Percentiles rank a stretch among this genome's conserved stretches.
Conservation (phyloP, 2,329 filamentous ascomycete species). For the Cercospora sp. region DNA sequence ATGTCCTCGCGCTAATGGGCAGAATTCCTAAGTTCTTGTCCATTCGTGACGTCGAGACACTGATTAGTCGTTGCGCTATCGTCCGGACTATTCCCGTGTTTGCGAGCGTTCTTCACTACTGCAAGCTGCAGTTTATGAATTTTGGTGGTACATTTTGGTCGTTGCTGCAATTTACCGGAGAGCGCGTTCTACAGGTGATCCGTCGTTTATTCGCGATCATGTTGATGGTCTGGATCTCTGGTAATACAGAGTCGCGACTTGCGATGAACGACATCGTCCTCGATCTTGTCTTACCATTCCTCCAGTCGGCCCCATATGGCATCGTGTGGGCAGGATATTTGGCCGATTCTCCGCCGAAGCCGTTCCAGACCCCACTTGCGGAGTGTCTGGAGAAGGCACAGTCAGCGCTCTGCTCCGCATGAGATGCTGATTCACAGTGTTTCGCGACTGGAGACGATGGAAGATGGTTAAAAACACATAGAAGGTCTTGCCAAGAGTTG, state of each 20-base stretch:
- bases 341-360: constrained; percentile 10
- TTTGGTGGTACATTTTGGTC: not conserved
- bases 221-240: not conserved
- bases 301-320: constrained; percentile 18
- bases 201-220: not conserved
- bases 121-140: not conserved
- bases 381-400: constrained; percentile 4
- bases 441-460: not conserved
- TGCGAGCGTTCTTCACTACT: not conserved
- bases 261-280: not conserved
- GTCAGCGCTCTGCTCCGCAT: not conserved
- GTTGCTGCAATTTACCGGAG: not conserved
- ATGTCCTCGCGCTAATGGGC: not conserved
- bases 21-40: not conserved
- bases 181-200: not conserved
- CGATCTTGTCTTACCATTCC: constrained; percentile 7
- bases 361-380: constrained; percentile 5
- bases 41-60: not conserved
- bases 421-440: not conserved
- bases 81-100: constrained; percentile 1
- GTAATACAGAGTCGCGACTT: not conserved
- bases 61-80: not conserved
- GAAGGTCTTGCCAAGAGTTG: not conserved
- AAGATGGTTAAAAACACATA: not conserved
- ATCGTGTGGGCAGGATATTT: constrained; percentile 7